These are phyloP conservation scores for Diaporthe ilicicola DNA, from an alignment of 2,329 filamentous ascomycete genomes.

Conservation along the genomic window DNA sequence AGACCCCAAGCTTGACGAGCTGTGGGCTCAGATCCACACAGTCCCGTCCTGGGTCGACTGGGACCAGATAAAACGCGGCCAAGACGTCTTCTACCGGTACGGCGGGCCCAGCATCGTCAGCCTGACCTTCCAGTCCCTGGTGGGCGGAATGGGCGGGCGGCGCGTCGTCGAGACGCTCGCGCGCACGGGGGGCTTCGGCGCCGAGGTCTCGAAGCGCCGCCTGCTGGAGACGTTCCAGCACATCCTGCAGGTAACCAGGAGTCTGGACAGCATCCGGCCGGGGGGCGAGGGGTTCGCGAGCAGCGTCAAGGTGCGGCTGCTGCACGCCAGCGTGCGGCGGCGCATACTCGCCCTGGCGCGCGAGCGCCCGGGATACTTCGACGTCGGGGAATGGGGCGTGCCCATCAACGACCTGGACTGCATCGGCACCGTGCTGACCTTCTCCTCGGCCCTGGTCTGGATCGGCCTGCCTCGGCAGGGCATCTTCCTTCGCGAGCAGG, in stretches of 20 bases:
- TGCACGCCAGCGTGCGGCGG: slow-evolving; percentile 73
- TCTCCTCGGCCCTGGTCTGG: slow-evolving; percentile 74
- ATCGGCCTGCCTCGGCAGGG: slow-evolving; percentile 77
- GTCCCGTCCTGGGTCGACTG: slow-evolving; percentile 81
- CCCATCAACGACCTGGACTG: slow-evolving; percentile 81
- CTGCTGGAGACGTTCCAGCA: slow-evolving; percentile 77
- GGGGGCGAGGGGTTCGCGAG: slow-evolving; percentile 72
- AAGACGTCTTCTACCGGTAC: slow-evolving; percentile 82
- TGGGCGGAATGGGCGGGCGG: slow-evolving; percentile 77
- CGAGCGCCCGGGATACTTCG: slow-evolving; percentile 69
- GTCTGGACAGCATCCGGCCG: slow-evolving; percentile 71
- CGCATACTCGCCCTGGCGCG: slow-evolving; percentile 68
- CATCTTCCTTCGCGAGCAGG: slow-evolving; percentile 67
- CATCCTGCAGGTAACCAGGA: slow-evolving; percentile 74
- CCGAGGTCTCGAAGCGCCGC: slow-evolving; percentile 71
- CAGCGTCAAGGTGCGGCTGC: slow-evolving; percentile 72
- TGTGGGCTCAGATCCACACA: slow-evolving; percentile 74
- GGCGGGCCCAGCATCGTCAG: slow-evolving; percentile 71
- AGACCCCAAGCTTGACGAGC: slow-evolving; percentile 60
- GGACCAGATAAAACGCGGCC: slow-evolving; percentile 76
- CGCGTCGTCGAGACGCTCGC: slow-evolving; percentile 78
- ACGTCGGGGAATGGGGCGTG: slow-evolving; percentile 64
- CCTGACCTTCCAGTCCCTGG: slow-evolving; percentile 70
- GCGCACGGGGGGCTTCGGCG: slow-evolving; percentile 77
- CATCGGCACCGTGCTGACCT: slow-evolving; percentile 75